These are phyloP conservation scores for Parietaria judaica DNA, from an alignment of 306 rosid genomes.

Conservation along the genomic window DNA sequence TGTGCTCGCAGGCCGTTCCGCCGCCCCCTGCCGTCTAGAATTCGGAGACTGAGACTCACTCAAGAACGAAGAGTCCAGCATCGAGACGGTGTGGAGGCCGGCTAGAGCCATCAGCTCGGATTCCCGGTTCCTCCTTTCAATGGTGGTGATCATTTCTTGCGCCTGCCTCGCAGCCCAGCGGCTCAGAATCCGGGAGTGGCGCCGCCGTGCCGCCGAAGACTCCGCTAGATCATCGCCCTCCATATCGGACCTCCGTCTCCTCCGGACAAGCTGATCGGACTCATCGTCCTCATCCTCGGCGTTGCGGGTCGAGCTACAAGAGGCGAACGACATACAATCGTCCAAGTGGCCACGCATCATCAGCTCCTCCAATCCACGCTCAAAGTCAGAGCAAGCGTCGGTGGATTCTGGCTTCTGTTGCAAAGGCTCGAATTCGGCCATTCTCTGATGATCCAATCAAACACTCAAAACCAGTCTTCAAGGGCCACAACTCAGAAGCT, in stretches of 20 bases:
- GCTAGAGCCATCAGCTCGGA: conserved; percentile 98
- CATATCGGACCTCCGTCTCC: conserved; percentile 89
- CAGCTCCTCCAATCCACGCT: conserved; percentile 74
- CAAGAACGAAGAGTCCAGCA: conserved; percentile 88
- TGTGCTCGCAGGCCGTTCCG: conserved; percentile 72
- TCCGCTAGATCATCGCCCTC: conserved; percentile 93
- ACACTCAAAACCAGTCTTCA: conserved; percentile 20
- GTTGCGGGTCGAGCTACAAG: conserved; percentile 75
- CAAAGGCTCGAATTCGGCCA: conserved; percentile 78
- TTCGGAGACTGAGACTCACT: conserved; percentile 93
- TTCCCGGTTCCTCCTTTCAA: conserved; percentile 94
- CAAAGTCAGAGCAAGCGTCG: conserved; percentile 67
- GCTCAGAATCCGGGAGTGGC: conserved; percentile 84
- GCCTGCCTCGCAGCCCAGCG: conserved; percentile 99
- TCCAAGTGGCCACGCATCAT: conserved; percentile 99
- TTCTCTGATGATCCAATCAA: conserved; percentile 30
- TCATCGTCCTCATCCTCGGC: conserved; percentile 81
- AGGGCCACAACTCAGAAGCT: conserved; percentile 25
- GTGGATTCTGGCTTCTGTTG: conserved; percentile 95
- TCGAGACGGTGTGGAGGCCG: conserved; percentile 86
- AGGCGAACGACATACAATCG: conserved; percentile 90
- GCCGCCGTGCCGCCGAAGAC: conserved; percentile 77
- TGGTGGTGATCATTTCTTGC: conserved; percentile 98
- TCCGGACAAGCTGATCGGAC: conserved; percentile 81
- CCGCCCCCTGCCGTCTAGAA: conserved; percentile 77